Percentiles rank a stretch among this genome's conserved stretches.
Conservation (phyloP, 352 stramenopile genomes). For the Pythium rishiriense region DNA sequence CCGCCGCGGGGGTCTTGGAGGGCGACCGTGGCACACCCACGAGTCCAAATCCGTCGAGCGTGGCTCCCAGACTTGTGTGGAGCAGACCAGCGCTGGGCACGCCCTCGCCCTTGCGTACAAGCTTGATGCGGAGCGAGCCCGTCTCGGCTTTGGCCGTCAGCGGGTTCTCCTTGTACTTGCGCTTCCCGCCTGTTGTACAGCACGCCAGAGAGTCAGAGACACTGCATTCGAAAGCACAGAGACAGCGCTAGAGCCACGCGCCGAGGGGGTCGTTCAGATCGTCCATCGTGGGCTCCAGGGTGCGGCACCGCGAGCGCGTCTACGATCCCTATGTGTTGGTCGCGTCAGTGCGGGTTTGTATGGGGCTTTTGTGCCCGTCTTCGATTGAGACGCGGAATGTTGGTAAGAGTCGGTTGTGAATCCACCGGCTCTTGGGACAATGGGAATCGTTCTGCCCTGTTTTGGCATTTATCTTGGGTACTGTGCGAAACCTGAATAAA, state of each 20-base stretch:
- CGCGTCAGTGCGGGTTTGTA: background rate
- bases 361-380: background rate
- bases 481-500: too few relatives aligned
- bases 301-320: background rate
- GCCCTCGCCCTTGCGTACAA: slow-evolving; percentile 53
- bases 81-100: background rate
- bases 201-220: slow-evolving; percentile 11
- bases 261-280: slow-evolving; percentile 23
- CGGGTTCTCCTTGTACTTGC: slow-evolving; percentile 74
- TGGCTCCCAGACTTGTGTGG: background rate
- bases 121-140: slow-evolving; percentile 80
- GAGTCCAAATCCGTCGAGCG: slow-evolving; percentile 8
- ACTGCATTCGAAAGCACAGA: slow-evolving; percentile 5
- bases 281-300: slow-evolving; percentile 12
- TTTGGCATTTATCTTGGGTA: too few relatives aligned
- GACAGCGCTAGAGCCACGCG: background rate
- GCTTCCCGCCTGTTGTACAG: slow-evolving; percentile 45
- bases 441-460: too few relatives aligned
- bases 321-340: background rate
- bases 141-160: slow-evolving; percentile 76
- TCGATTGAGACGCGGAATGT: slow-evolving; percentile 27
- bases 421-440: too few relatives aligned
- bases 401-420: slow-evolving; percentile 16
- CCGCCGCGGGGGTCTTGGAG: background rate
- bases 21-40: slow-evolving; percentile 7